Base-by-base conservation (phyloP, 257 asterid species). In the Plantago elongata region DNA sequence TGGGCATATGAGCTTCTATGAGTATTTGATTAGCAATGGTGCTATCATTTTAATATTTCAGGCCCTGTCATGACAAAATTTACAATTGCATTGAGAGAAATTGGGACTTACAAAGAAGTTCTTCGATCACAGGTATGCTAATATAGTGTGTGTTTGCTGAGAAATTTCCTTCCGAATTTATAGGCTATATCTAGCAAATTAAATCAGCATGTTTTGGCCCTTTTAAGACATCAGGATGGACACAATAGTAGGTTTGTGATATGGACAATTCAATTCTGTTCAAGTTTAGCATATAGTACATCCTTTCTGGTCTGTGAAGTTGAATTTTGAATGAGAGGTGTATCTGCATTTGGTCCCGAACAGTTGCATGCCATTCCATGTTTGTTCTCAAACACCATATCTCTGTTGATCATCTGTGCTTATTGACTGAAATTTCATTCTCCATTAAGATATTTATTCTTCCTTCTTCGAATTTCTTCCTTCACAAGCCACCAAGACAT, bases 51-150 rank as follows among this genome's bases (percentile, higher is more conserved):
- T 75, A 51, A 16, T 68, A 55, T 68, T 82, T 75, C 78, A 94
- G 99, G 97, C 43, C 96, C 96, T 69, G 96, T 90, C 47, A 94
- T 94, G 97, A 87, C 99, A 64, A 94, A 94, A 79, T 87, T 94
- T 66, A 90, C 99, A 42, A 94, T 94, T 69, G 99, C 99, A 29
- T 80, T 94, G 80, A 82, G 97, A 81, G 97, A 94, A 79, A 94
- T 94, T 37, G 99, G 99, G 60, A 94, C 96, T 13, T 94, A 94
- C 73, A 94, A 94, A 76, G 97, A 94, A 85, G 99, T 94, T 76
- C 97, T 94, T 77, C 86, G 99, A 77, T 94, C 99, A 61, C 99
- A 94, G 96, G 99, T 94, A 69, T 70, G 64, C 43, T 74, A 54
- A 27, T 61, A 37, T 56, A 42, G 18, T 61, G 27, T 37, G 18